Conservation (phyloP, 208 protist species). For the Acanthamoeba culbertsoni region DNA sequence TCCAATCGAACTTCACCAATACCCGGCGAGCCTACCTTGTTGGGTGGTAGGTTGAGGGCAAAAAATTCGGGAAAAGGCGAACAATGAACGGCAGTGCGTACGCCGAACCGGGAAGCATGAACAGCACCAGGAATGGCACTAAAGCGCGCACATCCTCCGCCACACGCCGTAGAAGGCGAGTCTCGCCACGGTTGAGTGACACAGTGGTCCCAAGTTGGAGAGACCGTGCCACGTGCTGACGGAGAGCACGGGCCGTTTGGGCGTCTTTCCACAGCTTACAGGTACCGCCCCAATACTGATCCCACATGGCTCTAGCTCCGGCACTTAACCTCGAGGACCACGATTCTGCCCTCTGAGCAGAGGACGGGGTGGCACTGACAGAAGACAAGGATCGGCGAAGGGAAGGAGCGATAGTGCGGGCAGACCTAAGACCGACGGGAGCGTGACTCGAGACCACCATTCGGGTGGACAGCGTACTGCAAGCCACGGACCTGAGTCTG, state of each 20-base stretch:
- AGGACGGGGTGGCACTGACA: no score
- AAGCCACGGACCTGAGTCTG: no score
- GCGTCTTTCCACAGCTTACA: not conserved
- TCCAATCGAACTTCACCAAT: not conserved
- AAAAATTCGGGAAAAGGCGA: not conserved
- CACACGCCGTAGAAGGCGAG: not conserved
- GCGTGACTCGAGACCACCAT: no score
- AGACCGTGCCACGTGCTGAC: no score
- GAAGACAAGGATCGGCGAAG: no score
- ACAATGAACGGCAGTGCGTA: conserved; percentile 16
- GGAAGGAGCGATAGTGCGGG: no score
- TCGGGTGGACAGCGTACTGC: no score
- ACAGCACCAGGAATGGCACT: not conserved
- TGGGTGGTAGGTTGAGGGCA: not conserved
- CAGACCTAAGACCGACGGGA: no score
- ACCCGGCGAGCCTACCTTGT: not conserved
- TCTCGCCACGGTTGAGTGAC: not conserved
- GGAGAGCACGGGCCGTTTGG: not conserved
- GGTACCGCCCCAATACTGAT: conserved; percentile 13
- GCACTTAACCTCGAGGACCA: no score
- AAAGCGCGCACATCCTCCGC: not conserved
- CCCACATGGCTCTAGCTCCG: not conserved
- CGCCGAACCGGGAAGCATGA: not conserved
- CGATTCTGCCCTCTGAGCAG: no score
- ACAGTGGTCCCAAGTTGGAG: not conserved